Percentiles rank a stretch among this genome's conserved stretches.
Evolutionary conservation across 1,139 yeast genomes (phyloP).

Genomic region (Zygoascus meyerae): DNA sequence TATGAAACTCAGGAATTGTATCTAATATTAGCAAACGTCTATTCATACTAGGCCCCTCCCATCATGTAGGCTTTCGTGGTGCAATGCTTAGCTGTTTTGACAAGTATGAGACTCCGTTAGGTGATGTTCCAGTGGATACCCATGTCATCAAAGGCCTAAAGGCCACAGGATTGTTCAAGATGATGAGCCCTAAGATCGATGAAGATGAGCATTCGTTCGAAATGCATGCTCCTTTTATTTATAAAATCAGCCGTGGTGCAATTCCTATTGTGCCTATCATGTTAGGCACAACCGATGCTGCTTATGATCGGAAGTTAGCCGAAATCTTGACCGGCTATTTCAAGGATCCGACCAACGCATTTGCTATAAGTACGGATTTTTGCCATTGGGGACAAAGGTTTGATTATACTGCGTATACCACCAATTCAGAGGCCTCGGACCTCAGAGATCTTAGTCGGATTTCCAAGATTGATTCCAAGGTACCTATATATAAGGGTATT

Average conservation of each 20-base stretch:
- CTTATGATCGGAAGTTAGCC: constrained; percentile 45
- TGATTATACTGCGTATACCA: constrained; percentile 58
- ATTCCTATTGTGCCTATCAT: constrained; percentile 66
- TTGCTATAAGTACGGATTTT: constrained; percentile 83
- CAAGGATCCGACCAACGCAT: constrained; percentile 52
- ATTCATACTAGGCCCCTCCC: constrained; percentile 88
- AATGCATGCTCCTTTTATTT: constrained; percentile 83
- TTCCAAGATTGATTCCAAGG: constrained; percentile 14
- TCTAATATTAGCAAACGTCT: constrained; percentile 45
- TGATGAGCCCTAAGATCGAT: constrained; percentile 59
- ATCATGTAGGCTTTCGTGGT: constrained; percentile 71
- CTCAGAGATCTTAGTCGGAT: constrained; percentile 13
- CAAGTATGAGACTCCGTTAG: constrained; percentile 74
- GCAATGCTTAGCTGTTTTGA: constrained; percentile 54
- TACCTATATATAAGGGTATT: constrained; percentile 64
- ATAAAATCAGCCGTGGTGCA: constrained; percentile 43
- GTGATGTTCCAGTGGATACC: constrained; percentile 61
- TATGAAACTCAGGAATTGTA: neutral
- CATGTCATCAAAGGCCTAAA: constrained; percentile 35
- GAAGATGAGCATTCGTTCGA: constrained; percentile 90
- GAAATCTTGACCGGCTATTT: constrained; percentile 49
- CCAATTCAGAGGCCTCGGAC: constrained; percentile 17
- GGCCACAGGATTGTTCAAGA: constrained; percentile 41
- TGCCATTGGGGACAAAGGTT: constrained; percentile 94
- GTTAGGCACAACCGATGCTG: constrained; percentile 56